phyloP scores from a whole-genome alignment of 2,329 filamentous ascomycete genomes.

The Microdochium bolleyi region DNA sequence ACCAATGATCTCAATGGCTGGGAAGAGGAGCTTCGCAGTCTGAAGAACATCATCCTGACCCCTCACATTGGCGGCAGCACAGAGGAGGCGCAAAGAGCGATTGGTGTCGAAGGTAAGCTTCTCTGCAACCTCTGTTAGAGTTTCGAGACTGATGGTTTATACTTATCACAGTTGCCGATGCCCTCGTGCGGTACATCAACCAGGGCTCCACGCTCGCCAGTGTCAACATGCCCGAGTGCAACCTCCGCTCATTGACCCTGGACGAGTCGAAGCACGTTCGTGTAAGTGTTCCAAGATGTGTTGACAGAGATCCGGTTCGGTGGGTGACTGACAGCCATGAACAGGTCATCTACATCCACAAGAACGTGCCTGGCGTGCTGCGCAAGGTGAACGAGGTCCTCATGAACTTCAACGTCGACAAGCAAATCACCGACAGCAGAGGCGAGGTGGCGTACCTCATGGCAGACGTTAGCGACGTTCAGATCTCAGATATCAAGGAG shows the following conservation, averaged over 20 bases:
- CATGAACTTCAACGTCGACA: conserved; percentile 94
- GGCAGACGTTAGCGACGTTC: conserved; percentile 91
- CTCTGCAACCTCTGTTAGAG: background rate
- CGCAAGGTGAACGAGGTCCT: conserved; percentile 93
- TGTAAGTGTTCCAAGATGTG: conserved; percentile 30
- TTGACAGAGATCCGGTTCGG: too few relatives aligned
- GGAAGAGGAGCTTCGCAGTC: conserved; percentile 73
- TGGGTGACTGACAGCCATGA: background rate
- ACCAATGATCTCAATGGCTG: conserved; percentile 74
- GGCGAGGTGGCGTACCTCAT: conserved; percentile 95
- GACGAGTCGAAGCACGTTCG: conserved; percentile 86
- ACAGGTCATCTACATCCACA: conserved; percentile 88
- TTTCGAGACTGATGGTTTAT: background rate
- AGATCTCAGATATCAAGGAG: conserved; percentile 72
- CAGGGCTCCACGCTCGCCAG: conserved; percentile 85
- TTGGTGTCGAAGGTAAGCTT: conserved; percentile 69
- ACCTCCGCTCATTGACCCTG: conserved; percentile 78
- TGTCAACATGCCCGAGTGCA: conserved; percentile 95
- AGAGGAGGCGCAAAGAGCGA: conserved; percentile 93
- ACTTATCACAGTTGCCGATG: conserved; percentile 57
- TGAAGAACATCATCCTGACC: conserved; percentile 91
- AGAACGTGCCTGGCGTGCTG: conserved; percentile 91
- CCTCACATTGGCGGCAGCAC: conserved; percentile 97
- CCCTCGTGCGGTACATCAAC: conserved; percentile 90
- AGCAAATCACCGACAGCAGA: conserved; percentile 94